Conservation (phyloP, 495 filamentous ascomycete species). For the Eremomyces bilateralis region DNA sequence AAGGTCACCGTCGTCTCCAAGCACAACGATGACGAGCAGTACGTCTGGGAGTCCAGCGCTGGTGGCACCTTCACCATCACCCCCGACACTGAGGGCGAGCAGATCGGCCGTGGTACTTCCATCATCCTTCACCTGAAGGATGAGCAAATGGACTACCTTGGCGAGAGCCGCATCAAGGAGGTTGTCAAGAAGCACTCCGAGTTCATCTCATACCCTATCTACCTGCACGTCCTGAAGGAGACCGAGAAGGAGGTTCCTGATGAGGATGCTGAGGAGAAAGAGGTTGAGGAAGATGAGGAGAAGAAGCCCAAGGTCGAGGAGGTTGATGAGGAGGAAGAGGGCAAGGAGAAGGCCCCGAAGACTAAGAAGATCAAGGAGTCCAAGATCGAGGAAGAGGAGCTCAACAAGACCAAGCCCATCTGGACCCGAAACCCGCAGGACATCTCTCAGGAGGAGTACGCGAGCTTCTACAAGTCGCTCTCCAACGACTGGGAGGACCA, state of each 20-base stretch:
- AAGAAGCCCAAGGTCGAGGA: constrained; percentile 74
- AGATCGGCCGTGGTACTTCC: constrained; percentile 83
- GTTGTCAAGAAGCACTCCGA: constrained; percentile 99
- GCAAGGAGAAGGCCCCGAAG: constrained; percentile 81
- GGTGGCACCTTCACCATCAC: constrained; percentile 93
- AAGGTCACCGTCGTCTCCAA: constrained; percentile 87
- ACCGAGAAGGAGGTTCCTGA: constrained; percentile 96
- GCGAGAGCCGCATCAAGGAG: constrained; percentile 99
- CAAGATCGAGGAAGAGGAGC: constrained; percentile 95
- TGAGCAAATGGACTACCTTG: constrained; percentile 94
- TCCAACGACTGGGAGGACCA: constrained; percentile 99
- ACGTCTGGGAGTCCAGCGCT: constrained; percentile 95
- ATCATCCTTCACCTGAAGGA: constrained; percentile 98
- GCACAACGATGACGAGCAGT: constrained; percentile 99
- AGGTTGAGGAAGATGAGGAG: constrained; percentile 32
- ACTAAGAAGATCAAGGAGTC: constrained; percentile 99
- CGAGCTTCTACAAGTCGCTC: constrained; percentile 97
- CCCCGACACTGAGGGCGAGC: constrained; percentile 77
- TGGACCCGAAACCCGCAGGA: constrained; percentile 97
- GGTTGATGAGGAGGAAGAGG: constrained; percentile 61
- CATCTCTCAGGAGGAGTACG: constrained; percentile 93
- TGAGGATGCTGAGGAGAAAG: constrained; percentile 70
- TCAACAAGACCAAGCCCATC: constrained; percentile 99
- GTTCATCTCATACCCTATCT: constrained; percentile 99
- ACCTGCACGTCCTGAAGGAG: constrained; percentile 97